Evolutionary conservation across 441 rosid species (phyloP), one percentile per base, ranked within the genome.

Genomic region (Arabidopsis hybrid): DNA sequence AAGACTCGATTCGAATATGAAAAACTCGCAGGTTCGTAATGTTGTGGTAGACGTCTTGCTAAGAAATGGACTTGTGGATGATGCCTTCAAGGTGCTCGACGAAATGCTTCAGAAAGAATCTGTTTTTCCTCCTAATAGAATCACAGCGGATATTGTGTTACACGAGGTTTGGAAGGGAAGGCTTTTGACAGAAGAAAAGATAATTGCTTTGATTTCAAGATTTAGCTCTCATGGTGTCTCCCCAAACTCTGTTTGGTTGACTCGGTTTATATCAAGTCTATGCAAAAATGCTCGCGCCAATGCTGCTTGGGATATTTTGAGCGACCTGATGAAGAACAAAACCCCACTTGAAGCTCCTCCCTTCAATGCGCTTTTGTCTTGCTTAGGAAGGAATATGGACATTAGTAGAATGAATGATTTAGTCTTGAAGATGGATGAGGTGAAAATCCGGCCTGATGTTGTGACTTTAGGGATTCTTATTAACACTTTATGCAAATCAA

Each of bases 41-140:
- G 79, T 73, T 55, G 26, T 83, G 43, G 74, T 90, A 1, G 76
- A 68, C 2, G 63, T 60, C 12, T 8, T 88, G 34, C 4, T 88
- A 6, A 69, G 77, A 42, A 75, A 60, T 26, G 86, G 84, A 32
- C 82, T 81, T 26, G 66, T 68, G 8, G 83, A 76, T 10, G 70
- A 82, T 69, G 97, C 95, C 6, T 69, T 90, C 62, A 86, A 88
- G 76, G 78, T 90, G 90, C 86, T 94, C 85, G 97, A 88, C 51
- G 92, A 87, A 91, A 92, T 94, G 99, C 89, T 89, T 56, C 76
- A 78, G 0, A 71, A 59, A 26, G 82, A 59, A 7, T 78, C 85
- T 0, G 68, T 72, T 51, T 83, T 47, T 71, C 81, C 67, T 12
- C 92, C 95, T 1, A 65, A 85, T 71, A 77, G 78, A 49, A 60